Evolutionary conservation across 1,139 yeast genomes (phyloP).

Genomic region (Debaryomyces subglobosus): DNA sequence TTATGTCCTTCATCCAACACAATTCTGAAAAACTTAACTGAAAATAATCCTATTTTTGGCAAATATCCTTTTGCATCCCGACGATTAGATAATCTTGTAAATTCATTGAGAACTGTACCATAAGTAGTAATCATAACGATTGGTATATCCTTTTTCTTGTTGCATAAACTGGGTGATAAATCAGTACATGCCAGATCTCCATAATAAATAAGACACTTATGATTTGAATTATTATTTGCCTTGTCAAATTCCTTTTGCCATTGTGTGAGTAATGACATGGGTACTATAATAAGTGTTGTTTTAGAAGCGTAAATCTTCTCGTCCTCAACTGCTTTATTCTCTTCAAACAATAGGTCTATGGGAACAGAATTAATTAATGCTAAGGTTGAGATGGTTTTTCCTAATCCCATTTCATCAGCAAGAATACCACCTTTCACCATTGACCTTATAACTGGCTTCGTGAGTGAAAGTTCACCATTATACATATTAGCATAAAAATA

Average conservation of each 20-base stretch:
- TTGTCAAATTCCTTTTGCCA: slow-evolving; percentile 84
- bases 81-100: slow-evolving; percentile 41
- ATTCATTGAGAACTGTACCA: slow-evolving; percentile 84
- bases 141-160: slow-evolving; percentile 51
- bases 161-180: slow-evolving; percentile 46
- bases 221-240: slow-evolving; percentile 51
- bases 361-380: slow-evolving; percentile 73
- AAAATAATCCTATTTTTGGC: slow-evolving; percentile 59
- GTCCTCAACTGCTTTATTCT: slow-evolving; percentile 11
- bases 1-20: slow-evolving; percentile 93
- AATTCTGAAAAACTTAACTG: slow-evolving; percentile 75
- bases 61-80: slow-evolving; percentile 34
- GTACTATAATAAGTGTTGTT: slow-evolving; percentile 83
- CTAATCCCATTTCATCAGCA: slow-evolving; percentile 98
- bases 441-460: slow-evolving; percentile 64
- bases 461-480: slow-evolving; percentile 76
- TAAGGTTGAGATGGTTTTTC: slow-evolving; percentile 85
- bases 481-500: slow-evolving; percentile 79
- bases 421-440: slow-evolving; percentile 79
- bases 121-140: slow-evolving; percentile 83
- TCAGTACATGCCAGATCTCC: slow-evolving; percentile 62
- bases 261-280: slow-evolving; percentile 87
- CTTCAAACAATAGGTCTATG: slow-evolving; percentile 33
- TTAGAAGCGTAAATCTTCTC: slow-evolving; percentile 57
- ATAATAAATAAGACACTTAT: slow-evolving; percentile 64